Evolutionary conservation across 768 basidiomycete genomes (phyloP).

Genomic region (Pleurotus platypus): DNA sequence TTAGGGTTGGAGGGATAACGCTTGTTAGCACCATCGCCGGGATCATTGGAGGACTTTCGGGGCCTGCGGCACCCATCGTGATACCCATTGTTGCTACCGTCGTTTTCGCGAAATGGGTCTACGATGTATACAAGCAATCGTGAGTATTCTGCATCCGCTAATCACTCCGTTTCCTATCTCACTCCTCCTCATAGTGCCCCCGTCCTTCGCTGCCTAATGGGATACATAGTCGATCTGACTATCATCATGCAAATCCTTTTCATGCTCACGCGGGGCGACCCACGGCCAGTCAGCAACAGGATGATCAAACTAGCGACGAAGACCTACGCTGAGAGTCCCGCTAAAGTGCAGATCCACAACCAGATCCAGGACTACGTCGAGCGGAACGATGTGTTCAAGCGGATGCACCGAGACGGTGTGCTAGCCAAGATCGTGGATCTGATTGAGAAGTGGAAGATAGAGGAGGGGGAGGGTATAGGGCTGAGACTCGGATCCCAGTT

Average conservation of each 20-base stretch:
- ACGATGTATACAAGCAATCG: conserved; percentile 18
- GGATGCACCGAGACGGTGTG: neutral
- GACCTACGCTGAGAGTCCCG: neutral
- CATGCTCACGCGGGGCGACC: conserved; percentile 1
- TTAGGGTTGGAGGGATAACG: neutral
- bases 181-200: neutral
- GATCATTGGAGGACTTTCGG: conserved; percentile 11
- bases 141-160: conserved; percentile 3
- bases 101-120: conserved; percentile 17
- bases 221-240: conserved; percentile 22
- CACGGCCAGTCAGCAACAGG: neutral
- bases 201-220: conserved; percentile 16
- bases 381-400: neutral
- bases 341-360: neutral
- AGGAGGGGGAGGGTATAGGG: neutral
- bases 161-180: neutral
- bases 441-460: conserved; percentile 5
- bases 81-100: conserved; percentile 15
- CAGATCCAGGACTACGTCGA: neutral
- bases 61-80: conserved; percentile 16
- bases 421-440: neutral
- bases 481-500: neutral
- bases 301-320: conserved; percentile 2
- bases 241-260: conserved; percentile 19
- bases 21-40: conserved; percentile 7